Evolutionary conservation across 345 rosid species (phyloP), one percentile per base, ranked within the genome.

Genomic region (Eutrema yunnanense): DNA sequence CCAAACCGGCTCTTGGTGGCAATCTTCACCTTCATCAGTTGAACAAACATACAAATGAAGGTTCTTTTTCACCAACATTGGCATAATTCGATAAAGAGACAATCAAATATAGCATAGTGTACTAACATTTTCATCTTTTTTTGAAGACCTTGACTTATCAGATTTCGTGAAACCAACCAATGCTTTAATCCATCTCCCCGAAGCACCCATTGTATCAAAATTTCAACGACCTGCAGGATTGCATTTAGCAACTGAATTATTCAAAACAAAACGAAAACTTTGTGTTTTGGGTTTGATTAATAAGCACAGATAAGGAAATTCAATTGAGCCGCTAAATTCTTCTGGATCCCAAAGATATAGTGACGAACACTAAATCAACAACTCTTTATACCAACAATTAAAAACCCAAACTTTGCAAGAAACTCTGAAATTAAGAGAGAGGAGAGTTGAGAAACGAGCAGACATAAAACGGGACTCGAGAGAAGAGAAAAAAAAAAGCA

Each of bases 101-200:
- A 34, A 69, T 4, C 6, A 49, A 36, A 41, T 16, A 55, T 9
- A 55, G 0, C 2, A 41, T 41, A 50, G 26, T 36, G 51, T 66
- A 81, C 92, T 62, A 53, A 96, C 98, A 83, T 82, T 86, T 53
- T 83, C 89, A 42, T 72, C 86, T 61, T 81, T 86, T 60, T 83
- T 84, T n/a, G 87, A 85, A 66, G 97, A 86, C 30, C 44, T 86
- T 6, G 90, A 85, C 79, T 87, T 92, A 65, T 86, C 95, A 34
- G 90, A 79, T 81, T 87, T 92, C 72, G 81, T 87, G 69, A 89
- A 81, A 70, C 98, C 92, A 77, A 96, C 86, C 80, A 92, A 80
- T 62, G 98, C 89, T 81, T 82, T 92, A 67, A 96, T 81, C 99
- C 99, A 96, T 86, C 86, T 92, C 43, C 97, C 96, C 0, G 97